A percentile compares a stretch with the other conserved stretches of the same genome.
phyloP scores from a whole-genome alignment of 257 asterid species.

The Forsythia viridissima region DNA sequence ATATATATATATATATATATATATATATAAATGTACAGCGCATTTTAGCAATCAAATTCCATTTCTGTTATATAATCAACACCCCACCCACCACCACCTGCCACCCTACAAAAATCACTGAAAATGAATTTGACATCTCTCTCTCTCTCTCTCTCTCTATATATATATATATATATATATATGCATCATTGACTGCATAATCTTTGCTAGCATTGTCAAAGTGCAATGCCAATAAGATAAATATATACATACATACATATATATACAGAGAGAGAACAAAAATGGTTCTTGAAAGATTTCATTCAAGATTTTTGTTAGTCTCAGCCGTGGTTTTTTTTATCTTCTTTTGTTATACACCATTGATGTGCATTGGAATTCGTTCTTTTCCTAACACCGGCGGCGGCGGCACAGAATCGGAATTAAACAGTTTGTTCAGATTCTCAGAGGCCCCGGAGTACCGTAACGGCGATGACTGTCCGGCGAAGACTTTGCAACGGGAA shows the following conservation, averaged over 20 bases:
- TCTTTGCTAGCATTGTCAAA: slow-evolving; percentile 16
- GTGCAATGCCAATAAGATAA: not conserved
- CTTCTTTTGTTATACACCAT: slow-evolving; percentile 28
- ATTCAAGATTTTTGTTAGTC: not conserved
- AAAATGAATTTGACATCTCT: too few relatives aligned
- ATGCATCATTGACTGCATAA: slow-evolving; percentile 4
- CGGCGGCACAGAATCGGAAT: not conserved
- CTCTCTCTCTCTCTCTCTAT: too few relatives aligned
- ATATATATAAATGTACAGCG: too few relatives aligned
- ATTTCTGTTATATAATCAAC: too few relatives aligned
- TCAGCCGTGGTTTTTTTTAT: slow-evolving; percentile 27
- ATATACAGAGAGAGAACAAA: not conserved
- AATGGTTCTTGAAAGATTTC: slow-evolving; percentile 35
- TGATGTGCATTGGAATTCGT: slow-evolving; percentile 53
- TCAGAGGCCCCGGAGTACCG: slow-evolving; percentile 52
- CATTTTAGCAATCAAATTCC: too few relatives aligned
- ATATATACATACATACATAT: not conserved
- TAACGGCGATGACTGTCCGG: slow-evolving; percentile 37
- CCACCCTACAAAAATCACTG: too few relatives aligned
- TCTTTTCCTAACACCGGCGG: slow-evolving; percentile 39
- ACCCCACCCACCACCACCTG: too few relatives aligned
- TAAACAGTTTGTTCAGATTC: slow-evolving; percentile 26
- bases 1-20: too few relatives aligned
- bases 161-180: too few relatives aligned
- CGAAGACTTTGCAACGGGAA: not conserved